These are phyloP conservation scores for Lepraria neglecta DNA, from an alignment of 495 filamentous ascomycete genomes.

Conservation along the genomic window DNA sequence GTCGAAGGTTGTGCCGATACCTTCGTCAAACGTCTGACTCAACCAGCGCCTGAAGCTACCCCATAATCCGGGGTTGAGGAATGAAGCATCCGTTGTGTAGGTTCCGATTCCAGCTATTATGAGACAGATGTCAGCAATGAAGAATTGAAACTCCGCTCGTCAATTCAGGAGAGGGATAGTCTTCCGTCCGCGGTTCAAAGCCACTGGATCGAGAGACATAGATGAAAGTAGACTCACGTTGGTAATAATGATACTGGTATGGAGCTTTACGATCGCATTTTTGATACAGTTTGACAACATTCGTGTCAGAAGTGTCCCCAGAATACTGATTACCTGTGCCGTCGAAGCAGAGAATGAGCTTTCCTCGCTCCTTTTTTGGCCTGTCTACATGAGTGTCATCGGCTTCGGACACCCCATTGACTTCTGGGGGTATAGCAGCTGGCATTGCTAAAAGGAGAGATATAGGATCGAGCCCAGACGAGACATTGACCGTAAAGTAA, in stretches of 20 bases:
- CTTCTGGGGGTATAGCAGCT: not conserved
- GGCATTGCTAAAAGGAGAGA: not conserved
- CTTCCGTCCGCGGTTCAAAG: too few species aligned
- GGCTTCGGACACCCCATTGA: too few species aligned
- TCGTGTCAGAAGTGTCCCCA: slow-evolving; percentile 30
- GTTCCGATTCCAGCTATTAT: slow-evolving; percentile 26
- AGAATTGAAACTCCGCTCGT: not conserved
- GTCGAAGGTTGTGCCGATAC: slow-evolving; percentile 39
- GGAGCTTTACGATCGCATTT: slow-evolving; percentile 29
- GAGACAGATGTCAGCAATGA: not conserved
- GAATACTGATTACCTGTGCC: slow-evolving; percentile 35
- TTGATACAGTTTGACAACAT: slow-evolving; percentile 35
- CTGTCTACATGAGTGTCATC: too few species aligned
- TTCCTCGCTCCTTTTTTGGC: not conserved
- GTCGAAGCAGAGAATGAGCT: slow-evolving; percentile 36
- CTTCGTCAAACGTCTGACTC: slow-evolving; percentile 32
- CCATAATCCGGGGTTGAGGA: slow-evolving; percentile 19
- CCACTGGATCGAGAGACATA: too few species aligned
- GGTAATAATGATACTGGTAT: slow-evolving; percentile 29
- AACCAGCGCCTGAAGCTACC: slow-evolving; percentile 17
- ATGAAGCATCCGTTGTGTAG: slow-evolving; percentile 18
- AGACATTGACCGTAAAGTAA: not conserved
- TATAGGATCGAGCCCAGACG: not conserved
- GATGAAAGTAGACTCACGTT: slow-evolving; percentile 18
- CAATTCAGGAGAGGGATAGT: too few species aligned